Percentiles rank a stretch among this genome's conserved stretches.
phyloP scores from a whole-genome alignment of 441 rosid genomes.

The Manihot esculenta region DNA sequence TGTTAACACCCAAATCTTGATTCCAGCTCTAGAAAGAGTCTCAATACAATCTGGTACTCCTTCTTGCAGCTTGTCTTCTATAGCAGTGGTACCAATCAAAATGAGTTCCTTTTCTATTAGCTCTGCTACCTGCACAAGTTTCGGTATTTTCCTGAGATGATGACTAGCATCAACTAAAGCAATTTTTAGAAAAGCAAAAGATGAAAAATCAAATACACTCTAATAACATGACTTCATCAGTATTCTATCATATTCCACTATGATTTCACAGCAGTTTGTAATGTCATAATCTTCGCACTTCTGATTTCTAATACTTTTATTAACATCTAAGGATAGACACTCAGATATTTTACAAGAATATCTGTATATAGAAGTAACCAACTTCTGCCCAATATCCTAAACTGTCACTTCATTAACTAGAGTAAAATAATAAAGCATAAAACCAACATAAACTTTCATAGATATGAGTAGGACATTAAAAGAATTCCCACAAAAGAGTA shows the following conservation, averaged over 20 bases:
- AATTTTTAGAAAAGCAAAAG: not conserved
- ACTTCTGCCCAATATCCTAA: not conserved
- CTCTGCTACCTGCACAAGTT: constrained; percentile 80
- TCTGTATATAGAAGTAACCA: not conserved
- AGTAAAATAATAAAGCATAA: not conserved
- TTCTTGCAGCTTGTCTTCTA: constrained; percentile 99
- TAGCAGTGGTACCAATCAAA: constrained; percentile 97
- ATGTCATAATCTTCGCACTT: not conserved
- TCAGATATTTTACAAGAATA: constrained; percentile 7
- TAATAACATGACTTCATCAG: not conserved
- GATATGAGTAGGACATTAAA: not conserved
- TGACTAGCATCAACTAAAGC: constrained; percentile 9
- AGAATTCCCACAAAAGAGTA: not conserved
- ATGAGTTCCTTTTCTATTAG: constrained; percentile 86
- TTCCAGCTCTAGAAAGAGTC: constrained; percentile 98
- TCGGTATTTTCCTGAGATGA: constrained; percentile 19
- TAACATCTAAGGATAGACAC: constrained; percentile 5
- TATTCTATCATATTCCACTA: not conserved
- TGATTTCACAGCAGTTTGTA: not conserved
- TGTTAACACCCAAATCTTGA: constrained; percentile 98
- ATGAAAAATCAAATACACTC: constrained; percentile 1
- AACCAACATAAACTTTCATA: not conserved
- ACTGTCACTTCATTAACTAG: not conserved
- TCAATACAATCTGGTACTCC: constrained; percentile 98
- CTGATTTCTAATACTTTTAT: not conserved